Conservation (phyloP, 176 grass and related monocot genomes). For the Triticum dicoccoides region DNA sequence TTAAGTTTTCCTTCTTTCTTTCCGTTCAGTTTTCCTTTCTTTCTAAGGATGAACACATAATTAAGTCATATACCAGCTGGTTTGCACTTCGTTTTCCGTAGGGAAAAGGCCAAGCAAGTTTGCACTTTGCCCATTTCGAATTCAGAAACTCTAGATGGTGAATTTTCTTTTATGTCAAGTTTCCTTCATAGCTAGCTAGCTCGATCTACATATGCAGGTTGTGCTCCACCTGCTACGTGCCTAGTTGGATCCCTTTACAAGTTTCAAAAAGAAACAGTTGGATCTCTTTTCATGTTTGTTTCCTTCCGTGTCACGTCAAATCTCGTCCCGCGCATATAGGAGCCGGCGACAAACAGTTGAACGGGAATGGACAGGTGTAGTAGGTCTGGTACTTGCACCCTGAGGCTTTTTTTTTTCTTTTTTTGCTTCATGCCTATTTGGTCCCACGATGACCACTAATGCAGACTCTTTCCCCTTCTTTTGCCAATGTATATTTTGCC, state of each 20-base stretch:
- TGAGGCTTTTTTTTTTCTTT: slow-evolving; percentile 30
- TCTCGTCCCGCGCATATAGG: neutral
- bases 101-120: neutral
- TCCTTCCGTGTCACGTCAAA: slow-evolving; percentile 37
- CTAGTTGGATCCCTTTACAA: slow-evolving; percentile 28
- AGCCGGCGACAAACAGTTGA: slow-evolving; percentile 40
- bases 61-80: neutral
- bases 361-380: slow-evolving; percentile 25
- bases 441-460: slow-evolving; percentile 48
- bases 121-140: neutral
- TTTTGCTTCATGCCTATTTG: slow-evolving; percentile 14
- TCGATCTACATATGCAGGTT: neutral
- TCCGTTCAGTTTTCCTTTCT: too few relatives aligned
- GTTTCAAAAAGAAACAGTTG: slow-evolving; percentile 25
- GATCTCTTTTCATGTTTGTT: slow-evolving; percentile 40
- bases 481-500: neutral
- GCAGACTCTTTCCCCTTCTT: slow-evolving; percentile 34
- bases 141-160: neutral
- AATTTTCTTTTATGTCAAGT: neutral
- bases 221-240: slow-evolving; percentile 12
- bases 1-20: too few relatives aligned
- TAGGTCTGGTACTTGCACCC: slow-evolving; percentile 36
- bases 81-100: neutral
- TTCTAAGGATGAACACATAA: too few relatives aligned
- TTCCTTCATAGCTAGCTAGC: neutral